These are phyloP conservation scores for Pestalotiopsis sp. DNA, from an alignment of 2,329 filamentous ascomycete species.

Conservation along the genomic window DNA sequence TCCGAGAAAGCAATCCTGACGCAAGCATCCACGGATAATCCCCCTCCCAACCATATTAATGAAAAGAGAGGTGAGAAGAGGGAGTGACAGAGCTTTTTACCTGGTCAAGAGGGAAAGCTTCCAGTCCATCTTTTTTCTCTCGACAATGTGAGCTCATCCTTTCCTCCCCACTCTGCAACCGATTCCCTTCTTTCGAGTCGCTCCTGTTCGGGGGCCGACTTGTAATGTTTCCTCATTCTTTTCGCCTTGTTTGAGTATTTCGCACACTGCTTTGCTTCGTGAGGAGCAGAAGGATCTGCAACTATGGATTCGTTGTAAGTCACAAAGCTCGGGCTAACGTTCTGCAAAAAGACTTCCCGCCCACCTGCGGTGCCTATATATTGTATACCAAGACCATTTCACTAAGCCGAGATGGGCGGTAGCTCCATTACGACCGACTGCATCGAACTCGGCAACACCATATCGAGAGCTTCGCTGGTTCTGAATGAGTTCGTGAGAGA, in stretches of 20 bases:
- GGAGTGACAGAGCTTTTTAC: neutral
- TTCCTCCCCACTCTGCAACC: neutral
- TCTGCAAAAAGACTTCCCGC: neutral
- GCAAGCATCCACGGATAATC: neutral
- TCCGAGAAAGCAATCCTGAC: neutral
- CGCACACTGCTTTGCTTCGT: neutral
- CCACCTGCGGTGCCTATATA: neutral
- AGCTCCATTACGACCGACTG: conserved; percentile 40
- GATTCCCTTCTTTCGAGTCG: neutral
- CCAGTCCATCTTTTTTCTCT: neutral
- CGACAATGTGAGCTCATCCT: conserved; percentile 1
- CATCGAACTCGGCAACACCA: conserved; percentile 34
- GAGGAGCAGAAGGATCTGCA: neutral
- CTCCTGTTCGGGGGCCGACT: neutral
- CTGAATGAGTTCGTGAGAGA: conserved; percentile 38
- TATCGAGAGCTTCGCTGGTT: conserved; percentile 31
- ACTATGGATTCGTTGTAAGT: conserved; percentile 14
- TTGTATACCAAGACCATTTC: conserved; percentile 13
- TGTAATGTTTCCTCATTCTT: neutral
- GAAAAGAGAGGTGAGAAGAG: neutral
- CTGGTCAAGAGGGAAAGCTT: neutral
- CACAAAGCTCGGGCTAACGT: neutral
- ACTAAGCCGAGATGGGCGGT: conserved; percentile 22
- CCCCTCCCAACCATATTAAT: neutral
- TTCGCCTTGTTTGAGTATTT: neutral